Base-by-base conservation (phyloP, 495 filamentous ascomycete genomes). In the Alectoria sarmentosa region DNA sequence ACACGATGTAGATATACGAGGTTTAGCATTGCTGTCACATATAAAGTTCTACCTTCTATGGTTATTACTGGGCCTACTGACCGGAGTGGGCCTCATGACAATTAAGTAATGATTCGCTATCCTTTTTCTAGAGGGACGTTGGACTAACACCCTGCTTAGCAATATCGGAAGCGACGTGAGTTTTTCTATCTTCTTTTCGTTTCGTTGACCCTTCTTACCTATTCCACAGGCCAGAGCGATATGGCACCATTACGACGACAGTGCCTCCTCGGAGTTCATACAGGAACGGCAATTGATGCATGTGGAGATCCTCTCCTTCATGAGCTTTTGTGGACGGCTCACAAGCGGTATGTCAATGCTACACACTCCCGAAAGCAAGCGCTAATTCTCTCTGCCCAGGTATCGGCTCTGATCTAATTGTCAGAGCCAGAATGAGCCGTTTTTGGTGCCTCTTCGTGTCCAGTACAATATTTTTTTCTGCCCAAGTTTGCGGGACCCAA, bases 11-110 rank as follows among this genome's bases (percentile, higher is more conserved):
- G 94, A 98, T 87, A 89, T 98, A 72, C 88, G 92, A 72, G 94
- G 94, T 61, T 75, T 90, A 74, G 83, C 83, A 44, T 81, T 98
- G 76, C 79, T 96, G n/a, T 78, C 77, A 41, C 83, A 80, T 56
- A 66, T 86, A 60, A 90, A 96, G 59, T 98, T 98, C 75, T 98
- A 92, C 90, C 86, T 94, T 69, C 76, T 95, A 46, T 98, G 91
- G 73, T 69, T 83, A 59, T 84, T 95, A 44, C 88, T 98, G 83
- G 93, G 88, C 39, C 81, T 97, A 21, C 78, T 98, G 66, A 91
- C 91, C 26, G 94, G 94, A 49, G 89, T 96, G 71, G 94, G 94
- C 15, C 75, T 98, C 71, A 98, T 98, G 94, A 98, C 95, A 4
- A 98, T 98, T 73, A 98, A 98, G 91, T 96, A 78, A n/a, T n/a